Conservation (phyloP, 2,329 filamentous ascomycete genomes). For the Davidsoniella neocaledoniae region DNA sequence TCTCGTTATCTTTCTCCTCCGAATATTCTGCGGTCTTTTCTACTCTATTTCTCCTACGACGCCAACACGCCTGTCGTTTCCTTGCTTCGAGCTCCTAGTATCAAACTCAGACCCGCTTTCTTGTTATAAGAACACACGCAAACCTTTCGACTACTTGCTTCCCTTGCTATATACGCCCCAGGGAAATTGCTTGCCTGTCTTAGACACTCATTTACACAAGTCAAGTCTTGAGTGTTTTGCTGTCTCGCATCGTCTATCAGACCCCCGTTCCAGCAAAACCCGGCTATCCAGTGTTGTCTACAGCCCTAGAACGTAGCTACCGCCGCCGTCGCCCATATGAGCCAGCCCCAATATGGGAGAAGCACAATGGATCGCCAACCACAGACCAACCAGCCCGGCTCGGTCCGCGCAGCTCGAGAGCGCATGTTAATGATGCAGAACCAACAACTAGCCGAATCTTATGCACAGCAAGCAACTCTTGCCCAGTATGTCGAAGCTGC, state of each 20-base stretch:
- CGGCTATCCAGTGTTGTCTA: no score
- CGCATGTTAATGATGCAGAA: background rate
- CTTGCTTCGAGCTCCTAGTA: no score
- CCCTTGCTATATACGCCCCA: no score
- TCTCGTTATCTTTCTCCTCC: no score
- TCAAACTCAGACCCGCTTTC: no score
- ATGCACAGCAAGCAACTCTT: background rate
- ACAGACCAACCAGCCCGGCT: slow-evolving; percentile 7
- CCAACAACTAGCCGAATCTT: background rate
- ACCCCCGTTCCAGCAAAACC: background rate
- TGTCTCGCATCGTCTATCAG: background rate
- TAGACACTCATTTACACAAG: slow-evolving; percentile 1
- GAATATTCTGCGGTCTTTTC: no score
- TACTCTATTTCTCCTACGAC: no score
- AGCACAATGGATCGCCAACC: slow-evolving; percentile 10
- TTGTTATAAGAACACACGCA: no score
- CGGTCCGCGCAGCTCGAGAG: slow-evolving; percentile 4
- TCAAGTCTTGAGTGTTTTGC: no score
- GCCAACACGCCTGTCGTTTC: no score
- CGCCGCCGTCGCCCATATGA: slow-evolving; percentile 9
- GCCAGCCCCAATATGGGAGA: slow-evolving; percentile 11
- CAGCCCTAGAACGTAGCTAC: background rate
- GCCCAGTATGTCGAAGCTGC: slow-evolving; percentile 1
- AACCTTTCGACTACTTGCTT: no score
- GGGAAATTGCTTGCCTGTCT: background rate